Percentiles rank a stretch among this genome's conserved stretches.
phyloP scores from a whole-genome alignment of 2,329 filamentous ascomycete genomes.

The Trichoderma pleuroti region DNA sequence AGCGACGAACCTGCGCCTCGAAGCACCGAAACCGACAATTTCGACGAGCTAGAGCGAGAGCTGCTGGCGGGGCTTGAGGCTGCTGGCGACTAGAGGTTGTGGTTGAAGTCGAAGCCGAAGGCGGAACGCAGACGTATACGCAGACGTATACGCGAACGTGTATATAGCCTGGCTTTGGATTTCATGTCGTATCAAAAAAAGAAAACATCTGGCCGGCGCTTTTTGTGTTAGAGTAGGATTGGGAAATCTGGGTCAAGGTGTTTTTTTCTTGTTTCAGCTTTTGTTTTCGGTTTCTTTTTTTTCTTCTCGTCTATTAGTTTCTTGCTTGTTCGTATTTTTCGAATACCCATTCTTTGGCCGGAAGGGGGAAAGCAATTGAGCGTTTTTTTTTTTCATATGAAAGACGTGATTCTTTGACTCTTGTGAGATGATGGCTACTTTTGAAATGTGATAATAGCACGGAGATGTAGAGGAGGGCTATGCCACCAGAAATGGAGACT shows the following conservation, averaged over 20 bases:
- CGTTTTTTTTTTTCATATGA: not conserved
- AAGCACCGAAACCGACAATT: conserved; percentile 26
- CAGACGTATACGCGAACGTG: not conserved
- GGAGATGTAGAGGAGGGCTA: not conserved
- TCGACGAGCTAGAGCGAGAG: conserved; percentile 60
- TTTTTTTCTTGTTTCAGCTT: not conserved
- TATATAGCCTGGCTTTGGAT: not conserved
- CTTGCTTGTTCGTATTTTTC: not conserved
- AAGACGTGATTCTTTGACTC: not conserved
- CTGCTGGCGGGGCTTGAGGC: conserved; percentile 58
- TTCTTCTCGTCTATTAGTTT: not conserved
- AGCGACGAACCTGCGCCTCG: not conserved
- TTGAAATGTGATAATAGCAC: not conserved
- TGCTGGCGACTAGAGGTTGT: conserved; percentile 32
- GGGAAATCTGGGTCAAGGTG: not conserved
- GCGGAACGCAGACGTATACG: not conserved
- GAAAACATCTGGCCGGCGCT: conserved; percentile 10
- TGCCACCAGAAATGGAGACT: not conserved
- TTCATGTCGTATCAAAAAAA: not conserved
- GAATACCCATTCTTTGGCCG: conserved; percentile 9
- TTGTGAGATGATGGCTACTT: not conserved
- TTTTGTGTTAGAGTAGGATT: conserved; percentile 15
- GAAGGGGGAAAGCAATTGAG: not conserved
- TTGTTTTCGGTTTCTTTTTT: not conserved
- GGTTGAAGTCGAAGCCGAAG: conserved; percentile 23